phyloP scores from a whole-genome alignment of 345 rosid species.

The Raphanus sativus region DNA sequence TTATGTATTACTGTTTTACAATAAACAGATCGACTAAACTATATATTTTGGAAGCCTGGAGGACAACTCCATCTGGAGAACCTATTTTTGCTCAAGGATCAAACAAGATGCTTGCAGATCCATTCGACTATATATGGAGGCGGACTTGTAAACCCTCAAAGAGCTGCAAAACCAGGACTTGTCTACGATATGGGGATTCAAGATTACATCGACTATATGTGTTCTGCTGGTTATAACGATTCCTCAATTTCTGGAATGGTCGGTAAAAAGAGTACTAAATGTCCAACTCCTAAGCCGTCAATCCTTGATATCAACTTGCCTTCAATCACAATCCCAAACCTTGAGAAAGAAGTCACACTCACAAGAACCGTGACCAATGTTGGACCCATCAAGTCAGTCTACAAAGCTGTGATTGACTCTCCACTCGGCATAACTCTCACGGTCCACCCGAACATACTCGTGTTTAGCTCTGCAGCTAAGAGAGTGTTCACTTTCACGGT shows the following conservation, averaged over 20 bases:
- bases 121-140: slow-evolving; percentile 73
- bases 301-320: slow-evolving; percentile 49
- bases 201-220: slow-evolving; percentile 53
- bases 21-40: background rate
- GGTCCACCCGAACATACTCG: slow-evolving; percentile 23
- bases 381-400: slow-evolving; percentile 28
- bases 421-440: slow-evolving; percentile 28
- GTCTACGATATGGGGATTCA: slow-evolving; percentile 49
- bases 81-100: slow-evolving; percentile 58
- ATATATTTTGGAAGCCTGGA: slow-evolving; percentile 36
- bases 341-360: slow-evolving; percentile 24
- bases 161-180: slow-evolving; percentile 57
- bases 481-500: slow-evolving; percentile 22
- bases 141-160: slow-evolving; percentile 54
- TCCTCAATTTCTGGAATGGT: slow-evolving; percentile 43
- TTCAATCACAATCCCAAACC: slow-evolving; percentile 37
- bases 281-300: slow-evolving; percentile 27
- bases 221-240: slow-evolving; percentile 47
- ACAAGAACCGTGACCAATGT: slow-evolving; percentile 31
- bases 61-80: slow-evolving; percentile 40
- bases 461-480: slow-evolving; percentile 18
- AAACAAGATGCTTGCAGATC: slow-evolving; percentile 46
- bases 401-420: slow-evolving; percentile 20
- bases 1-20: background rate
- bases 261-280: slow-evolving; percentile 2